A percentile compares a stretch with the other conserved stretches of the same genome.
phyloP scores from a whole-genome alignment of 768 basidiomycete genomes.

The Lactifluus rugatus region DNA sequence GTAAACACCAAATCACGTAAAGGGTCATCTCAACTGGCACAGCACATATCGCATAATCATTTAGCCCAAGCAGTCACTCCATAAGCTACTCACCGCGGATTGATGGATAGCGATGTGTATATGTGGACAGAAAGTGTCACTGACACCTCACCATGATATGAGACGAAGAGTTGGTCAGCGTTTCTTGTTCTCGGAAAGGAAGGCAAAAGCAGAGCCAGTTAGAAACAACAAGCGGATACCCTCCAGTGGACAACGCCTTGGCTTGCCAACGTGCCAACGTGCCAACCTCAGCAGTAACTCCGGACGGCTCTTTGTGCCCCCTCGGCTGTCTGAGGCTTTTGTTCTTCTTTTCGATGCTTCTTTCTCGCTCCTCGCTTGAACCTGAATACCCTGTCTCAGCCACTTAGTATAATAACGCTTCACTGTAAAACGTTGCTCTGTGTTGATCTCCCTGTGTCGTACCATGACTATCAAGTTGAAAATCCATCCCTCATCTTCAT shows the following conservation, averaged over 20 bases:
- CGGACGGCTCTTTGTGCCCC: not conserved
- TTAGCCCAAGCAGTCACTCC: not conserved
- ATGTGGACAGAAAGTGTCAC: not conserved
- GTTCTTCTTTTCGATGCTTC: slow-evolving; percentile 2
- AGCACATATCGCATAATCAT: too few relatives aligned
- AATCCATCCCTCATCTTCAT: slow-evolving; percentile 47
- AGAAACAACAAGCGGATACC: slow-evolving; percentile 3
- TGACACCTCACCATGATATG: too few relatives aligned
- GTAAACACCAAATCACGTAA: not conserved
- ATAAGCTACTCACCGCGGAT: not conserved
- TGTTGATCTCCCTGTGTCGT: not conserved
- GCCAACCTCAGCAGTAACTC: not conserved
- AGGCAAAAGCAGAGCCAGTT: not conserved
- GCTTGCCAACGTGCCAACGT: too few relatives aligned
- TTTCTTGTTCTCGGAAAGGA: slow-evolving; percentile 7
- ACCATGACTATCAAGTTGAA: slow-evolving; percentile 57
- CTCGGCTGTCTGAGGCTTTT: not conserved
- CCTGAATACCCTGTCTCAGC: not conserved
- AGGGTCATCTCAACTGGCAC: too few relatives aligned
- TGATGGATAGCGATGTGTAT: too few relatives aligned
- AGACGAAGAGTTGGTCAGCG: not conserved
- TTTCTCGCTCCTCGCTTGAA: not conserved
- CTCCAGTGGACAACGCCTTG: not conserved
- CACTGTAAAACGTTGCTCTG: not conserved
- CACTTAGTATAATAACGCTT: slow-evolving; percentile 4